Base-by-base conservation (phyloP, 179 eudicot species). In the Silene noctiflora region DNA sequence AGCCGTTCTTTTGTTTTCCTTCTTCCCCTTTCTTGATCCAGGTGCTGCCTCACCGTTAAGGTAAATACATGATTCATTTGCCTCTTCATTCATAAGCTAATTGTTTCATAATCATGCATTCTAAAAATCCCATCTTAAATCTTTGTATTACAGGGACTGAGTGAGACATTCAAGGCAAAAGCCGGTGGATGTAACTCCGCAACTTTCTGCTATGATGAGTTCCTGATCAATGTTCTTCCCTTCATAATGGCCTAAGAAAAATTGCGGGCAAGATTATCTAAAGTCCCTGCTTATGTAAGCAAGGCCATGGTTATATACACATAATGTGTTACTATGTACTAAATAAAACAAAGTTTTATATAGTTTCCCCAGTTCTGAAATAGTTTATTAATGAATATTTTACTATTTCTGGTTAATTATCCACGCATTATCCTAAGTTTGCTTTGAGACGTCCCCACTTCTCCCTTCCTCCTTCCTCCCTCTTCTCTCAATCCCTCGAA, bases 41-140 rank as follows among this genome's bases (percentile, higher is more conserved):
- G 82, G 82, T 77, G 79, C 27, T 80, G 85, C 78, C 79, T 84
- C 59, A 75, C 80, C 72, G 81, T 84, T 69, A 77, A 82, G 87
- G 87, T 84, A 84, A 55, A 62, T 25, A 62, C 29, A 22, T 71
- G 2, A 7, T 59, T 44, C 17, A 42, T 25, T 7, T 20, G 0
- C 58, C 20, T 29, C 75, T 71, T 51, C 42, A 3, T 7, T 22
- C 13, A 62, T 62, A 14, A 62, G 7, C 14, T 12, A 11, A 21
- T 0, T 62, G 16, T 25, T 24, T 21, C 1, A 24, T 11, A 10
- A 62, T 42, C 48, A 42, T 62, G 14, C 33, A 62, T 22, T 14
- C 12, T 21, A 0, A 22, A 24, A 24, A 62, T 4, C 29, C 14
- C 66, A 62, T 62, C 66, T 21, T 24, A 61, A 61, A 61, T 62